phyloP scores from a whole-genome alignment of 176 grass and related monocot species.

The Poa annua region DNA sequence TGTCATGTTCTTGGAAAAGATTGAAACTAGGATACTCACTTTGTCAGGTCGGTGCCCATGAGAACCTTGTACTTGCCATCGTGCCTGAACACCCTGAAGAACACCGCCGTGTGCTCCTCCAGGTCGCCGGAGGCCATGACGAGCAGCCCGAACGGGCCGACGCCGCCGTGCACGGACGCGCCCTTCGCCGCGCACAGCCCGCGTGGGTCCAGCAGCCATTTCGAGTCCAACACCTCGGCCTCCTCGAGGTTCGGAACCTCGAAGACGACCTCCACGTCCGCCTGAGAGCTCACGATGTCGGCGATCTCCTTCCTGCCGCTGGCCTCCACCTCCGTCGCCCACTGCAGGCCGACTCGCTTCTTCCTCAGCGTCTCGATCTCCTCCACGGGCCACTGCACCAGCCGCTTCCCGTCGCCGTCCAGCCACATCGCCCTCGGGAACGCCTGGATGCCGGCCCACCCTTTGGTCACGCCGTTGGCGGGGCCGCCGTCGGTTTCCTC shows the following conservation, averaged over 20 bases:
- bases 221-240: constrained; percentile 50
- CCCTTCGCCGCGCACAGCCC: constrained; percentile 53
- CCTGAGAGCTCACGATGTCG: constrained; percentile 63
- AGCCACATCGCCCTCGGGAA: constrained; percentile 74
- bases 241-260: constrained; percentile 50
- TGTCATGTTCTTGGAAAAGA: neutral
- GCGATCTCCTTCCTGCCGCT: constrained; percentile 54
- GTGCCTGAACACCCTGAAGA: constrained; percentile 74
- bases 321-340: constrained; percentile 40
- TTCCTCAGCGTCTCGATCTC: constrained; percentile 74
- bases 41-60: constrained; percentile 69
- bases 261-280: constrained; percentile 67
- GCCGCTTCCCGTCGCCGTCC: constrained; percentile 62
- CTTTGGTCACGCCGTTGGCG: constrained; percentile 43
- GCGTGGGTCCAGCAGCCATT: constrained; percentile 53
- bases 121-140: constrained; percentile 65
- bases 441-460: constrained; percentile 79
- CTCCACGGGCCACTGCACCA: constrained; percentile 76
- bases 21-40: constrained; percentile 1
- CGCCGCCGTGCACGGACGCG: constrained; percentile 52
- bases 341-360: constrained; percentile 40
- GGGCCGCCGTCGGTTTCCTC: constrained; percentile 68
- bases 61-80: constrained; percentile 46
- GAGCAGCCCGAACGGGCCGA: constrained; percentile 81
- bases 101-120: constrained; percentile 69